phyloP scores from a whole-genome alignment of 2,329 filamentous ascomycete species.

The Zymoseptoria pseudotritici region DNA sequence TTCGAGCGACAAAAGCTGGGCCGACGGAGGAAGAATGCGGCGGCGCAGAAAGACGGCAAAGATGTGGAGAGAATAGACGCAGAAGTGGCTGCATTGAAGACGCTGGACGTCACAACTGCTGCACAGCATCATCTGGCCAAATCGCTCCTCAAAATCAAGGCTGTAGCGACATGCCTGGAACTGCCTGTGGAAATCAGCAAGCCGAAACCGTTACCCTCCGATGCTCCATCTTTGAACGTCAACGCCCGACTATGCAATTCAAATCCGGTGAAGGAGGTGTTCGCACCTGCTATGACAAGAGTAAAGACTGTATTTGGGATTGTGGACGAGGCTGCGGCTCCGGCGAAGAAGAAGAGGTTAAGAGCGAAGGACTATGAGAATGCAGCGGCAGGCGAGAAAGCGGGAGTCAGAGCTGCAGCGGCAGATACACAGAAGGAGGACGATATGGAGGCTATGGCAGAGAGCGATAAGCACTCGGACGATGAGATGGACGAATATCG shows the following conservation, averaged over 20 bases:
- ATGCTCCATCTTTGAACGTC: slow-evolving; percentile 49
- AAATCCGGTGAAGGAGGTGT: slow-evolving; percentile 48
- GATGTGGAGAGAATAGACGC: slow-evolving; percentile 54
- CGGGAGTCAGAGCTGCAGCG: slow-evolving; percentile 5
- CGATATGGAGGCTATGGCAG: not conserved
- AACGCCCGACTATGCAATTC: slow-evolving; percentile 53
- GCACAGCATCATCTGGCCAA: slow-evolving; percentile 51
- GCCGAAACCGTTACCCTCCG: slow-evolving; percentile 33
- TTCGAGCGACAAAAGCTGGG: slow-evolving; percentile 71
- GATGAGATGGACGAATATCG: slow-evolving; percentile 32
- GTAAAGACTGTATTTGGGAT: slow-evolving; percentile 35
- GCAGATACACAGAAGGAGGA: slow-evolving; percentile 9
- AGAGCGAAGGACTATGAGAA: slow-evolving; percentile 21
- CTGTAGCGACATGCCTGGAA: slow-evolving; percentile 44
- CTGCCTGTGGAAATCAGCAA: slow-evolving; percentile 38
- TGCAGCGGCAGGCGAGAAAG: not conserved
- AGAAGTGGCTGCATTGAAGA: slow-evolving; percentile 53
- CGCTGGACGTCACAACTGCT: slow-evolving; percentile 43
- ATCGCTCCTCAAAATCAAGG: slow-evolving; percentile 50
- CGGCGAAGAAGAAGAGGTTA: slow-evolving; percentile 22
- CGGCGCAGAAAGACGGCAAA: slow-evolving; percentile 36
- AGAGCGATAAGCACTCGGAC: slow-evolving; percentile 17
- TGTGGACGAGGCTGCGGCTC: slow-evolving; percentile 8
- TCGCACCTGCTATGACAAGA: slow-evolving; percentile 40
- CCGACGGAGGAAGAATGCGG: slow-evolving; percentile 52